A percentile compares a stretch with the other conserved stretches of the same genome.
These are phyloP conservation scores for Limnomonas spitsbergensis DNA, from an alignment of 139 green algal genomes.

Conservation along the genomic window DNA sequence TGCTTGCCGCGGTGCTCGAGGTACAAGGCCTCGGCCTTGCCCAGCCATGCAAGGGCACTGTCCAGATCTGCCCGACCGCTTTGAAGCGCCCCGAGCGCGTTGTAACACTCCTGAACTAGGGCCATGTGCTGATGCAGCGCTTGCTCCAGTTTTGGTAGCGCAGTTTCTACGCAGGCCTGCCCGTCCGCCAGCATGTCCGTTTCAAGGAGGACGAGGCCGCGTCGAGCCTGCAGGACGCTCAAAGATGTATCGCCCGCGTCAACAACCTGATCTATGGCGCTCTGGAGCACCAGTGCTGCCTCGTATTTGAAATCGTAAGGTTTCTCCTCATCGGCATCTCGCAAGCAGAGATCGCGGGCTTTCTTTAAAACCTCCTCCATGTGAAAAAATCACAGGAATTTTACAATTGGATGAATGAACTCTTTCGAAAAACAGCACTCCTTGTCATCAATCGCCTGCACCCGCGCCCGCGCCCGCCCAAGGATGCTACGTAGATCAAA, in stretches of 20 bases:
- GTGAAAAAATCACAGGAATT: too few species aligned
- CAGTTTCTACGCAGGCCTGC: slow-evolving; percentile 11
- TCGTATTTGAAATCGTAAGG: slow-evolving; percentile 17
- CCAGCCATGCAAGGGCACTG: slow-evolving; percentile 19
- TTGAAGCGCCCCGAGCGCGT: slow-evolving; percentile 45
- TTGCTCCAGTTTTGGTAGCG: slow-evolving; percentile 20
- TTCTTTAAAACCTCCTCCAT: background rate
- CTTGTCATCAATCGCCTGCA: too few species aligned
- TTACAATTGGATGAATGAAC: too few species aligned
- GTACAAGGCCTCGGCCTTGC: slow-evolving; percentile 30
- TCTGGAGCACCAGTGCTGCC: background rate
- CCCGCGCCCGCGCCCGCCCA: too few species aligned
- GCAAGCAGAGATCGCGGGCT: background rate
- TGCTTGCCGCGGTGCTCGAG: background rate
- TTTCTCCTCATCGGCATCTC: slow-evolving; percentile 8
- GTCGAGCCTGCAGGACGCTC: slow-evolving; percentile 11
- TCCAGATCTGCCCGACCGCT: slow-evolving; percentile 23
- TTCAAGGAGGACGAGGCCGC: slow-evolving; percentile 48
- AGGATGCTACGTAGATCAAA: too few species aligned
- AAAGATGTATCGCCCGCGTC: too few species aligned
- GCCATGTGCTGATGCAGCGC: background rate
- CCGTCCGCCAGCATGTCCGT: slow-evolving; percentile 49
- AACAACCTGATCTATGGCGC: background rate
- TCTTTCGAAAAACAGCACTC: too few species aligned
- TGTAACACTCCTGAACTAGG: slow-evolving; percentile 37